Evolutionary conservation across 2,329 filamentous ascomycete genomes (phyloP).

Genomic region (Myrmaecium sp.): DNA sequence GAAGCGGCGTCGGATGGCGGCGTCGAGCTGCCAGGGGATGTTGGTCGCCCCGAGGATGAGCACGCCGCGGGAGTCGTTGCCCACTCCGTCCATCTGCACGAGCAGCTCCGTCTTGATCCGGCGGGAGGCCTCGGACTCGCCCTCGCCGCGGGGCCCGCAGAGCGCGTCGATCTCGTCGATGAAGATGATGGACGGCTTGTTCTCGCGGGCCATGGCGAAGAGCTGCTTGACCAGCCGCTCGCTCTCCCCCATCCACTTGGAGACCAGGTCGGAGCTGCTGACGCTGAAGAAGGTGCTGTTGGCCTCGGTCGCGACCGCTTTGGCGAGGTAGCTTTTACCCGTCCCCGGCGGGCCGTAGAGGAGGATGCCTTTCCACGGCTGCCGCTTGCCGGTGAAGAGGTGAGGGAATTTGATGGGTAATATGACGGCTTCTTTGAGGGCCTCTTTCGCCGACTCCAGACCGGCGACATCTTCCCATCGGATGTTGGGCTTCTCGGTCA

Average conservation of each 20-base stretch:
- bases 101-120: conserved; percentile 98
- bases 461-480: conserved; percentile 98
- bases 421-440: conserved; percentile 92
- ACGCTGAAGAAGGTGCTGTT: conserved; percentile 99
- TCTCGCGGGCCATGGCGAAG: conserved; percentile 95
- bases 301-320: conserved; percentile 92
- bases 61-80: conserved; percentile 85
- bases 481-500: conserved; percentile 90
- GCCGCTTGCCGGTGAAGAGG: conserved; percentile 85
- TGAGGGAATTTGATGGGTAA: conserved; percentile 97
- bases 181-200: conserved; percentile 96
- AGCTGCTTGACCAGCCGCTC: conserved; percentile 92
- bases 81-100: conserved; percentile 98
- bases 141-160: conserved; percentile 81
- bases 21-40: conserved; percentile 96
- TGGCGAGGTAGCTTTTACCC: conserved; percentile 93
- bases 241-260: conserved; percentile 99
- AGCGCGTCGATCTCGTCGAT: conserved; percentile 97
- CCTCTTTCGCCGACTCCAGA: conserved; percentile 85
- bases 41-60: conserved; percentile 93
- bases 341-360: conserved; percentile 93
- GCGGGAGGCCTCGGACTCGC: conserved; percentile 90
- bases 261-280: conserved; percentile 89
- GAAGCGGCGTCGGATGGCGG: conserved; percentile 88
- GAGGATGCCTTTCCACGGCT: conserved; percentile 96